Conservation (phyloP, 257 asterid species). For the Solanum habrochaites region DNA sequence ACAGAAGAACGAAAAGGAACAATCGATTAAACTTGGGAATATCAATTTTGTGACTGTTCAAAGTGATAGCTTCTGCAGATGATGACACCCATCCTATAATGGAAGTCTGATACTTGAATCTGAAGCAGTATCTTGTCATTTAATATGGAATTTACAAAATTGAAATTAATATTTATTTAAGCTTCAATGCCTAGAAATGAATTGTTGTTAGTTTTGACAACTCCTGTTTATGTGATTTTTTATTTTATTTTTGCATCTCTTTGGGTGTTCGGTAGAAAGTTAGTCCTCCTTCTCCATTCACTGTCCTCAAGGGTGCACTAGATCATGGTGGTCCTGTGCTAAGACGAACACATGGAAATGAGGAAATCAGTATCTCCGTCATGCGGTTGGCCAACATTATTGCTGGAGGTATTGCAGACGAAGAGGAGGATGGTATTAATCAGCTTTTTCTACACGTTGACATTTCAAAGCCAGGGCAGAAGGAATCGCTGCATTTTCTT, state of each 20-base stretch:
- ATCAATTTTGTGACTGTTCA: neutral
- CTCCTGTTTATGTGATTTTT: neutral
- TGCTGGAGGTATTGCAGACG: conserved; percentile 55
- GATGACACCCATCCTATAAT: neutral
- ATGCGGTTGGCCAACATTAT: conserved; percentile 62
- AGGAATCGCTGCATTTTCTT: conserved; percentile 65
- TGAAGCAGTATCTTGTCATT: neutral
- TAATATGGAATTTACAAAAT: neutral
- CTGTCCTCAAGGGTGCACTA: conserved; percentile 77
- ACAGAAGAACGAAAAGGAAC: neutral
- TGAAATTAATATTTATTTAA: neutral
- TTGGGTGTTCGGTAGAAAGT: conserved; percentile 48
- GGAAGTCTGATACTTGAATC: neutral
- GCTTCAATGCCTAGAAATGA: neutral
- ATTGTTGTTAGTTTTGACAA: neutral
- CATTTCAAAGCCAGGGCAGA: conserved; percentile 65
- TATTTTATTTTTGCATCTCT: neutral
- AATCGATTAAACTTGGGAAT: neutral
- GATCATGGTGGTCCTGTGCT: conserved; percentile 70
- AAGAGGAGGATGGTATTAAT: conserved; percentile 30
- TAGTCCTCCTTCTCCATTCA: conserved; percentile 80
- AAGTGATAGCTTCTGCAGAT: neutral
- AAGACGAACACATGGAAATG: conserved; percentile 49
- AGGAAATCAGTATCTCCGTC: conserved; percentile 70
- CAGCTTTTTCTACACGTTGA: conserved; percentile 78